Percentiles rank a stretch among this genome's conserved stretches.
These are phyloP conservation scores for Tricholomella constricta DNA, from an alignment of 768 basidiomycete genomes.

Conservation along the genomic window DNA sequence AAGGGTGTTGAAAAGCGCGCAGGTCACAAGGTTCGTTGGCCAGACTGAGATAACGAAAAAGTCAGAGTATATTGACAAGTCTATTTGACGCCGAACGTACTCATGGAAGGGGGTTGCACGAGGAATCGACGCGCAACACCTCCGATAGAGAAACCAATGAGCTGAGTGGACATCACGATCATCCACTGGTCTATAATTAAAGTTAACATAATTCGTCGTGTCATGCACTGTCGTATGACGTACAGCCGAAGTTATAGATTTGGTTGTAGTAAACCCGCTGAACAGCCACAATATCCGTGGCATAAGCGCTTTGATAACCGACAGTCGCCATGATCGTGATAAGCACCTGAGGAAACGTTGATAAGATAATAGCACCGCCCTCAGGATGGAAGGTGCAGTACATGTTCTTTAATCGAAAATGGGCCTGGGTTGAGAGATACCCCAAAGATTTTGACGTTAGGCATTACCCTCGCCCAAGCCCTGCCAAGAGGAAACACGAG, in stretches of 20 bases:
- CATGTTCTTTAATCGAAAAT: constrained; percentile 77
- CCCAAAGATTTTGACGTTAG: constrained; percentile 55
- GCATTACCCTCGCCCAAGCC: constrained; percentile 56
- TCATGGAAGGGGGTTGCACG: constrained; percentile 72
- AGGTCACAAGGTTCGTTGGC: constrained; percentile 75
- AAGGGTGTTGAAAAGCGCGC: constrained; percentile 78
- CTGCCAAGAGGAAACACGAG: constrained; percentile 68
- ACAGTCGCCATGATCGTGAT: constrained; percentile 54
- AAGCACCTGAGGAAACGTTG: constrained; percentile 41
- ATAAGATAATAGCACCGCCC: constrained; percentile 32
- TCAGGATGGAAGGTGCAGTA: constrained; percentile 31
- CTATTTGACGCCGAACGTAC: constrained; percentile 33
- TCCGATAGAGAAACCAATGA: constrained; percentile 86
- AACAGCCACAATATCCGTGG: constrained; percentile 76
- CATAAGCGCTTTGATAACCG: constrained; percentile 59
- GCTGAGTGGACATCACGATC: constrained; percentile 71
- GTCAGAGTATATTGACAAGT: neutral
- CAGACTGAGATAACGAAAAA: constrained; percentile 59
- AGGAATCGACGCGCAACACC: constrained; percentile 72
- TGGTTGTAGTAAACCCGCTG: constrained; percentile 74
- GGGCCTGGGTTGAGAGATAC: constrained; percentile 63
- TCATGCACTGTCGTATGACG: constrained; percentile 19
- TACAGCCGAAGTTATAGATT: constrained; percentile 58
- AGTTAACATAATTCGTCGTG: neutral
- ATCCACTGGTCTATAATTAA: constrained; percentile 68